Base-by-base conservation (phyloP, 345 rosid species). In the Salix exigua region DNA sequence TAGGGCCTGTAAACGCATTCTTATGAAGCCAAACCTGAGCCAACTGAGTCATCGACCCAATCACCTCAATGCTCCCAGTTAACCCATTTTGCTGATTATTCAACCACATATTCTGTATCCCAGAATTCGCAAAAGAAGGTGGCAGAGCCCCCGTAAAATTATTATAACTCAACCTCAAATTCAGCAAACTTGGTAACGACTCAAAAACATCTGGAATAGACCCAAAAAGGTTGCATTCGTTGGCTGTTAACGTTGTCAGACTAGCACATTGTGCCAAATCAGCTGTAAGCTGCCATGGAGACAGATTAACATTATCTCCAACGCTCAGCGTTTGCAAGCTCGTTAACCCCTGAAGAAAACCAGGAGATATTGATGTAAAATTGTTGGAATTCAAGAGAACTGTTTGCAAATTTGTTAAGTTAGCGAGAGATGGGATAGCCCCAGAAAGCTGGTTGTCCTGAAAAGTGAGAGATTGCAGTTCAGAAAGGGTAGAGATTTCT, bases 11-110 rank as follows among this genome's bases (percentile, higher is more conserved):
- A 75, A 95, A 91, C 73, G 81, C 84, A 75, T 95, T 95, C 51
- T 84, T 85, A 0, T 93, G 94, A 8, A 95, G 85, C 99, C 98
- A 96, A n/a, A 86, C 96, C 82, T 91, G 92, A 13, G 68, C 31
- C 78, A 96, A 67, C 62, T 82, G 83, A 9, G 80, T 65, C 98
- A 96, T 93, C 28, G 77, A 76, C 6, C 91, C 78, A 16, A 96
- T 78, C 51, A 96, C 92, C 0, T 86, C 80, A 38, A 93, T 79
- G 18, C 83, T 82, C 13, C 98, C 99, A 0, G 88, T 71, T 25
- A 96, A 76, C 12, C 98, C 98, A 2, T 14, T 2, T 0, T 18
- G 6, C 75, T 95, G 98, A 73, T 93, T 84, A 77, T 95, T 95
- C 62, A 93, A 42, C 97, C 96, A 93, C 16, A 96, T 72, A 71